These are phyloP conservation scores for Phaeosphaeriaceae sp. DNA, from an alignment of 2,329 filamentous ascomycete genomes.

Conservation along the genomic window DNA sequence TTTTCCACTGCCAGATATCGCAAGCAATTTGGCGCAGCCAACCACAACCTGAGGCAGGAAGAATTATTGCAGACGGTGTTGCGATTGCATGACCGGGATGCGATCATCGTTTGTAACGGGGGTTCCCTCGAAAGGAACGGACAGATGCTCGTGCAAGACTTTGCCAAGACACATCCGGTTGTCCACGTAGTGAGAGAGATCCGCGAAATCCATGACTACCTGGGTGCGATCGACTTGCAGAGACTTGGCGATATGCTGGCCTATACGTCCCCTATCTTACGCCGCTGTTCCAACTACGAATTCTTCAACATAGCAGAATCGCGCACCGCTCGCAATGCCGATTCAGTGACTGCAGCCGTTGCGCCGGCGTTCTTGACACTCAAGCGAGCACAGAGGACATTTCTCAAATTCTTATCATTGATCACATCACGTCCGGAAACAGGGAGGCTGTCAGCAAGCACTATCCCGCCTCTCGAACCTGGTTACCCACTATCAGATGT, in stretches of 20 bases:
- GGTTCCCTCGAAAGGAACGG: constrained; percentile 71
- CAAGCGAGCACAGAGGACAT: constrained; percentile 72
- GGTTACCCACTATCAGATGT: constrained; percentile 71
- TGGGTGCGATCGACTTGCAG: constrained; percentile 60
- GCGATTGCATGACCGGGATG: constrained; percentile 63
- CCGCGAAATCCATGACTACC: constrained; percentile 68
- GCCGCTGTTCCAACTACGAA: constrained; percentile 74
- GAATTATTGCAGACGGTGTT: constrained; percentile 68
- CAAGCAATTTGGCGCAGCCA: constrained; percentile 65
- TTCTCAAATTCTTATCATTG: constrained; percentile 71
- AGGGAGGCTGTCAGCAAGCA: constrained; percentile 18
- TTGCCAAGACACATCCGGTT: constrained; percentile 70
- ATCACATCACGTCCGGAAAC: constrained; percentile 61
- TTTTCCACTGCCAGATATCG: constrained; percentile 69
- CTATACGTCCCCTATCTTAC: constrained; percentile 65
- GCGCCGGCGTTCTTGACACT: constrained; percentile 68
- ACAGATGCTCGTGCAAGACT: constrained; percentile 67
- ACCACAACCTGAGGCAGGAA: constrained; percentile 70
- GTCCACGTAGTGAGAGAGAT: constrained; percentile 73
- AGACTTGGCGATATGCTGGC: constrained; percentile 66
- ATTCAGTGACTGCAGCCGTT: constrained; percentile 39
- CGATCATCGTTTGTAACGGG: constrained; percentile 74
- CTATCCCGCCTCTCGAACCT: constrained; percentile 65
- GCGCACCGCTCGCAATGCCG: constrained; percentile 19
- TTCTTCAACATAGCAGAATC: constrained; percentile 77